phyloP scores from a whole-genome alignment of 441 rosid species.

The Metrosideros polymorpha region DNA sequence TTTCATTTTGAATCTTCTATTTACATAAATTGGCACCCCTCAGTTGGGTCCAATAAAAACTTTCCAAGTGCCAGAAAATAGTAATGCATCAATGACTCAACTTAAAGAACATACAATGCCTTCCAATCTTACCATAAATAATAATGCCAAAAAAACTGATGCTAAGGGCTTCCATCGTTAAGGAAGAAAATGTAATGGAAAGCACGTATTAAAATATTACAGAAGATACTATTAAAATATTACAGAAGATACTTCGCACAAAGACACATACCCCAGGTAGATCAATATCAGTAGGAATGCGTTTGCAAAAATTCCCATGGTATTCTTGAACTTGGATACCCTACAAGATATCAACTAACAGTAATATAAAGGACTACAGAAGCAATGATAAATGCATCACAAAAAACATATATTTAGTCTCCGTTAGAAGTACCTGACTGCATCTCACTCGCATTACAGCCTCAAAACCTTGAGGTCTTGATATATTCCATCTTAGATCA shows the following conservation, averaged over 20 bases:
- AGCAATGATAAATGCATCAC: not conserved
- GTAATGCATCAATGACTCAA: not conserved
- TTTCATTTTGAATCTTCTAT: not conserved
- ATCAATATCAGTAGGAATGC: constrained; percentile 90
- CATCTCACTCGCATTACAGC: constrained; percentile 99
- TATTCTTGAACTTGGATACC: constrained; percentile 99
- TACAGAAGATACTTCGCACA: not conserved
- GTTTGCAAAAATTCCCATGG: constrained; percentile 92
- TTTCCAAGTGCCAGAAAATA: not conserved
- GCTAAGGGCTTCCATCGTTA: not conserved
- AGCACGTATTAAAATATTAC: not conserved
- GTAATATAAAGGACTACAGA: constrained; percentile 1
- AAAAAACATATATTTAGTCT: not conserved
- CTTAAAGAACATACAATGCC: not conserved
- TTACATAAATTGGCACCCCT: not conserved
- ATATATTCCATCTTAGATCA: constrained; percentile 97
- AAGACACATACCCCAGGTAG: constrained; percentile 59
- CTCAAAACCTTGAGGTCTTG: constrained; percentile 98
- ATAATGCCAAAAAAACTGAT: not conserved
- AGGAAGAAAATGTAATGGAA: not conserved
- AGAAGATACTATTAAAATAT: not conserved
- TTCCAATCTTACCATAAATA: not conserved
- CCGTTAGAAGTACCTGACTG: constrained; percentile 60
- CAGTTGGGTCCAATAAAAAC: not conserved
- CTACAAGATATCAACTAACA: constrained; percentile 19